phyloP scores from a whole-genome alignment of 1,284 basidiomycete genomes.

The Cerioporus squamosus region DNA sequence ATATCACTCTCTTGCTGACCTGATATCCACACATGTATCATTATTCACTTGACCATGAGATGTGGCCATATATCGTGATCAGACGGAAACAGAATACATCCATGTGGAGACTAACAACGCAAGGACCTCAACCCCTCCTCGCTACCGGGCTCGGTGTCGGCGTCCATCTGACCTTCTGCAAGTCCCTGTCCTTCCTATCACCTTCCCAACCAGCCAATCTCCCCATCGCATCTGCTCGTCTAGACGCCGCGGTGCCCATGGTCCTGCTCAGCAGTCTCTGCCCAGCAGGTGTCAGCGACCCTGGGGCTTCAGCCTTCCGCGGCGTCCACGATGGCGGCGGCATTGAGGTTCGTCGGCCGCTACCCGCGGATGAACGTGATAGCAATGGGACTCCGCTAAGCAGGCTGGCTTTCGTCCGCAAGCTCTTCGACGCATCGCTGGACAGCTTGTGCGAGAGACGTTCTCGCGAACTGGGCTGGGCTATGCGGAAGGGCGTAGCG shows the following conservation, averaged over 20 bases:
- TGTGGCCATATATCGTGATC: background rate
- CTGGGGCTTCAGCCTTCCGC: conserved; percentile 63
- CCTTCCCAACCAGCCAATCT: conserved; percentile 63
- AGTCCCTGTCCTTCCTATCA: conserved; percentile 56
- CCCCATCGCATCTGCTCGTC: conserved; percentile 74
- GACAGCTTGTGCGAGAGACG: conserved; percentile 79
- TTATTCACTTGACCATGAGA: conserved; percentile 5
- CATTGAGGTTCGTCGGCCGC: conserved; percentile 56
- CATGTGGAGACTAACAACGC: background rate
- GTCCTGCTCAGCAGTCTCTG: conserved; percentile 74
- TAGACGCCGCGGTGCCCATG: conserved; percentile 59
- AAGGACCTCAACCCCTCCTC: conserved; percentile 32
- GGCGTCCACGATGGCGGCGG: conserved; percentile 74
- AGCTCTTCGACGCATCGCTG: conserved; percentile 67
- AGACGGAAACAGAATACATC: background rate
- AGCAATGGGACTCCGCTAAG: conserved; percentile 41
- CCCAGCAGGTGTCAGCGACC: conserved; percentile 83
- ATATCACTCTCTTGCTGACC: background rate
- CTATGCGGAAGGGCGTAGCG: conserved; percentile 72
- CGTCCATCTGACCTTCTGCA: conserved; percentile 76
- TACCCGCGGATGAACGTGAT: conserved; percentile 40
- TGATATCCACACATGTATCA: conserved; percentile 10
- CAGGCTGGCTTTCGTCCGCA: conserved; percentile 70
- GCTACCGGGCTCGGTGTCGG: conserved; percentile 65
- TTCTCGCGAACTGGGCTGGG: conserved; percentile 75